Base-by-base conservation (phyloP, 352 stramenopile genomes). In the Phytophthora cryptogea region DNA sequence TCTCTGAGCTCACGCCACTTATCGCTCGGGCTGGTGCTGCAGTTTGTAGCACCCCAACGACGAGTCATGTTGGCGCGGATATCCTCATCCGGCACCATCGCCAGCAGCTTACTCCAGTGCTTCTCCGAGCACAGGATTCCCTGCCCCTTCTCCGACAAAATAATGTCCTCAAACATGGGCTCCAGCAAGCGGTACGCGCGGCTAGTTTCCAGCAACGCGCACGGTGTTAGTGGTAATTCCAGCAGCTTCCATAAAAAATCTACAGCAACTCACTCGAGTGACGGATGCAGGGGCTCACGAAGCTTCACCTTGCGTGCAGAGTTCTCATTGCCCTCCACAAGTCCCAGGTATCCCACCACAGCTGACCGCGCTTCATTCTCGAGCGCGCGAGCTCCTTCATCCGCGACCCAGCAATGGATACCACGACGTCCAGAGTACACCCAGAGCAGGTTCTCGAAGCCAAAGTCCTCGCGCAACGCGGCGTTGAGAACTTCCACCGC, bases 321-420 rank as follows among this genome's bases (percentile, higher is more conserved):
- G 58, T 96, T 92, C 47, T 96, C 90, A 28, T 95, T 96, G 52
- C 86, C 88, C 45, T 94, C 86, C 17, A 97, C 89, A 27, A 99
- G 87, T 56, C 94, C 94, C 62, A 99, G 89, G 74, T 99, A 99
- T 44, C 97, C 86, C 8, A 98, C 96, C 3, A 99, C 89, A 0
- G 97, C 96, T 27, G 89, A 92, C 47, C 97, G 86, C n/a, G 89
- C 97, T 33, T 99, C 96, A 76, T 99, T 98, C 16, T 92, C 92
- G 8, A 99, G 83, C 47, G 74, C 72, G 17, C 97, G 88, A 8
- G 97, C 97, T 5, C 63, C 55, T 43, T 98, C 87, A 66, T 99
- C 98, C 63, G 94, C 98, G 45, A 99, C 96, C 98, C 98, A 99
- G 80, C 96, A 99, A 94, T 99, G 98, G 69, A 99, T 97, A 75